These are phyloP conservation scores for Chlorencoelia australis DNA, from an alignment of 2,329 filamentous ascomycete genomes.

Conservation along the genomic window DNA sequence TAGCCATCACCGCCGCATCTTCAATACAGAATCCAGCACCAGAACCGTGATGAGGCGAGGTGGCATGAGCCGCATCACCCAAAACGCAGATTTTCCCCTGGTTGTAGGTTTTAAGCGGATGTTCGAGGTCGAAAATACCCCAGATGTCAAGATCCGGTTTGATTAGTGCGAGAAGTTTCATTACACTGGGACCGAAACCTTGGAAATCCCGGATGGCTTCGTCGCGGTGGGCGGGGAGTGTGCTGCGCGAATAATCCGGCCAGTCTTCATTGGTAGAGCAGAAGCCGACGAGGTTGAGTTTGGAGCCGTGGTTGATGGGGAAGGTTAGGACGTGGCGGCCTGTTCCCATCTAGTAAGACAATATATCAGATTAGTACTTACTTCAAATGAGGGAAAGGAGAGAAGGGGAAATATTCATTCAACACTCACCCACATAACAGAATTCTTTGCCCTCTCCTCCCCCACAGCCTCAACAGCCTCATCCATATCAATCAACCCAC, in stretches of 20 bases:
- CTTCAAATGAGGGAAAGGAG: too few relatives aligned
- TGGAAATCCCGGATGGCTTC: constrained; percentile 28
- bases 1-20: constrained; percentile 36
- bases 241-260: constrained; percentile 28
- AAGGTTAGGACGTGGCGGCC: constrained; percentile 51
- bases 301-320: constrained; percentile 40
- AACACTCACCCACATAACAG: too few relatives aligned
- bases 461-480: constrained; percentile 39
- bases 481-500: constrained; percentile 50
- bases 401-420: too few relatives aligned
- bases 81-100: constrained; percentile 31
- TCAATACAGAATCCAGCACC: constrained; percentile 49
- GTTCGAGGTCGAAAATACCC: constrained; percentile 36
- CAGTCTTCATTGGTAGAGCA: constrained; percentile 16
- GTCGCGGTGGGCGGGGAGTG: constrained; percentile 26
- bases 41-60: constrained; percentile 48
- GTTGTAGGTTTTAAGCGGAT: constrained; percentile 28
- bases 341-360: constrained; percentile 37
- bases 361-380: too few relatives aligned
- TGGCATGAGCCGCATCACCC: constrained; percentile 56
- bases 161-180: not conserved
- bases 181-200: constrained; percentile 24
- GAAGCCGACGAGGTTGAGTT: constrained; percentile 39
- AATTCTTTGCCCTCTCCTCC: constrained; percentile 36
- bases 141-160: constrained; percentile 33